Percentiles rank a stretch among this genome's conserved stretches.
Conservation (phyloP, 179 eudicot species). For the Vitellaria paradoxa region DNA sequence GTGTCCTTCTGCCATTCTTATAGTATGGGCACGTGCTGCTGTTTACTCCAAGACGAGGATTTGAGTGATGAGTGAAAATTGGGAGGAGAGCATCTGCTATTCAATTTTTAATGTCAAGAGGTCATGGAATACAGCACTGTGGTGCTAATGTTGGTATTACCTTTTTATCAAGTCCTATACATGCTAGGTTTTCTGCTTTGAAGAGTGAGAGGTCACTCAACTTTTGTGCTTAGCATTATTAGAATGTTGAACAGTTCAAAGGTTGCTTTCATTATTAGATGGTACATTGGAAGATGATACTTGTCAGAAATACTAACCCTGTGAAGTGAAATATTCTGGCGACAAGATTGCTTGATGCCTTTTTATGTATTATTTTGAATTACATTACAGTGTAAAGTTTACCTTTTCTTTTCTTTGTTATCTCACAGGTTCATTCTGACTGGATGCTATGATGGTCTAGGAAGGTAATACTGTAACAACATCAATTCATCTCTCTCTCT, state of each 20-base stretch:
- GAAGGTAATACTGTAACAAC: constrained; percentile 52
- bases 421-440: constrained; percentile 69
- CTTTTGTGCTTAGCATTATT: not conserved
- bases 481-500: not conserved
- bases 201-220: too few species aligned
- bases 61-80: too few species aligned
- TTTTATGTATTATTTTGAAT: not conserved
- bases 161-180: not conserved
- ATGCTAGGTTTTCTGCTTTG: not conserved
- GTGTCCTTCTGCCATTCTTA: not conserved
- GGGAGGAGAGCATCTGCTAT: too few species aligned
- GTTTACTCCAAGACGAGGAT: not conserved
- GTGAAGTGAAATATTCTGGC: not conserved
- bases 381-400: not conserved
- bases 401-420: not conserved
- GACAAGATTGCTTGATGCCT: not conserved
- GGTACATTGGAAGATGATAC: not conserved
- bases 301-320: too few species aligned
- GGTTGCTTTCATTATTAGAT: not conserved
- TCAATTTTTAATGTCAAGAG: too few species aligned
- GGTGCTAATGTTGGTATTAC: too few species aligned
- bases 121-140: too few species aligned
- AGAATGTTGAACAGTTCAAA: not conserved
- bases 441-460: constrained; percentile 83
- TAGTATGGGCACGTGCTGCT: constrained; percentile 1